Evolutionary conservation across 768 basidiomycete genomes (phyloP).

Genomic region (Macrolepiota dolichaula): DNA sequence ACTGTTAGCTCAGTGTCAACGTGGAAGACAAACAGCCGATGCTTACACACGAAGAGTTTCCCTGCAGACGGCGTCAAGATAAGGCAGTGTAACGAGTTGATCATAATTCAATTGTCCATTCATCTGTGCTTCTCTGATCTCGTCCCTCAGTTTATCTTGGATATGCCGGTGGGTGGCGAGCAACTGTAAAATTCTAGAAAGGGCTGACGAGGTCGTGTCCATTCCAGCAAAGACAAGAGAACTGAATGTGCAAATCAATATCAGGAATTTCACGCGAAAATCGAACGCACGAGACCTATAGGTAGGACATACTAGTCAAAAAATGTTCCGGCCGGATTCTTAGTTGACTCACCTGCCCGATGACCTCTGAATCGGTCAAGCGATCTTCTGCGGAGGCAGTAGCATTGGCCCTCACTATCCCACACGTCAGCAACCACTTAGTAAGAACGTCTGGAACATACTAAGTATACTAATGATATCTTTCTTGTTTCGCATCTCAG

Average conservation of each 20-base stretch:
- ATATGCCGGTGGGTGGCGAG: slow-evolving; percentile 25
- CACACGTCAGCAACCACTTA: neutral
- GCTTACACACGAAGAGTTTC: slow-evolving; percentile 29
- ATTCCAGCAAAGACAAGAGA: slow-evolving; percentile 26
- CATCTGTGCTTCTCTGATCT: slow-evolving; percentile 23
- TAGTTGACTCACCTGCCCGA: slow-evolving; percentile 27
- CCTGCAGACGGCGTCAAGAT: slow-evolving; percentile 31
- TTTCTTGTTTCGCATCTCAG: slow-evolving; percentile 31
- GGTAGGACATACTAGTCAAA: neutral
- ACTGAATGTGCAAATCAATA: slow-evolving; percentile 9
- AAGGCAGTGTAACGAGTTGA: slow-evolving; percentile 25
- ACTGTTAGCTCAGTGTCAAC: neutral
- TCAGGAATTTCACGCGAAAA: neutral
- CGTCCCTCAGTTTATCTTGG: slow-evolving; percentile 27
- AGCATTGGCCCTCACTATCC: slow-evolving; percentile 34
- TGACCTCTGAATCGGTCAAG: slow-evolving; percentile 30
- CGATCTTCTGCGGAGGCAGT: slow-evolving; percentile 25
- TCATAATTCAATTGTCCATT: slow-evolving; percentile 27
- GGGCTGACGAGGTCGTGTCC: slow-evolving; percentile 27
- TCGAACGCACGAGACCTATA: slow-evolving; percentile 3
- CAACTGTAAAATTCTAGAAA: slow-evolving; percentile 23
- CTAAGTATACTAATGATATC: slow-evolving; percentile 41
- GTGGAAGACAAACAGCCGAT: neutral
- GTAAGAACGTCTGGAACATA: slow-evolving; percentile 17
- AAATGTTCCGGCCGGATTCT: neutral